phyloP scores from a whole-genome alignment of 257 asterid species.

The Petunia axillaris region DNA sequence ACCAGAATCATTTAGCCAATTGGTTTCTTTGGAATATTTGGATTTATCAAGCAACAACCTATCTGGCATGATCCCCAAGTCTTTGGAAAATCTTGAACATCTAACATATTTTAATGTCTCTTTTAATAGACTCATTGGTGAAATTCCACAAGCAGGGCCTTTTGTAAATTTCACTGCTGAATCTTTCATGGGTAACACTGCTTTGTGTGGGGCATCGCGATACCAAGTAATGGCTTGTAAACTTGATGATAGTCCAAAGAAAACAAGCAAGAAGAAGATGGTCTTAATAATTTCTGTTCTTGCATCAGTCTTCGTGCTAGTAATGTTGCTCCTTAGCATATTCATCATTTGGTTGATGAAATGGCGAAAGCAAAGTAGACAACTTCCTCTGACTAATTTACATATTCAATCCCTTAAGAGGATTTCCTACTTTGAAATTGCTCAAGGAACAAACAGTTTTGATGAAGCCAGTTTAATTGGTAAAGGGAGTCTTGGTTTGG shows the following conservation, averaged over 20 bases:
- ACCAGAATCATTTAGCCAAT: conserved; percentile 22
- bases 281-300: not conserved
- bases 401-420: not conserved
- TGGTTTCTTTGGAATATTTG: not conserved
- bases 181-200: conserved; percentile 5
- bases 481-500: conserved; percentile 1
- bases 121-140: conserved; percentile 17
- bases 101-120: conserved; percentile 11
- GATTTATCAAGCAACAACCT: conserved; percentile 6
- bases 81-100: not conserved
- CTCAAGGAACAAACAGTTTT: conserved; percentile 7
- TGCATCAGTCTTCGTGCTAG: not conserved
- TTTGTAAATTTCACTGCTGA: conserved; percentile 2
- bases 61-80: not conserved
- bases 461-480: conserved; percentile 23
- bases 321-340: not conserved
- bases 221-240: not conserved
- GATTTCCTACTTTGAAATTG: conserved; percentile 14
- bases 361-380: not conserved
- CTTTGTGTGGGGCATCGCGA: not conserved
- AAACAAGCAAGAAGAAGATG: too few species aligned
- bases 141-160: conserved; percentile 16
- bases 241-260: not conserved
- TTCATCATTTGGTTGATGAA: not conserved
- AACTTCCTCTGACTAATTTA: not conserved